Evolutionary conservation across 805 yeast genomes (phyloP), one percentile per base, ranked within the genome.

Genomic region (Pichia phayaonensis): DNA sequence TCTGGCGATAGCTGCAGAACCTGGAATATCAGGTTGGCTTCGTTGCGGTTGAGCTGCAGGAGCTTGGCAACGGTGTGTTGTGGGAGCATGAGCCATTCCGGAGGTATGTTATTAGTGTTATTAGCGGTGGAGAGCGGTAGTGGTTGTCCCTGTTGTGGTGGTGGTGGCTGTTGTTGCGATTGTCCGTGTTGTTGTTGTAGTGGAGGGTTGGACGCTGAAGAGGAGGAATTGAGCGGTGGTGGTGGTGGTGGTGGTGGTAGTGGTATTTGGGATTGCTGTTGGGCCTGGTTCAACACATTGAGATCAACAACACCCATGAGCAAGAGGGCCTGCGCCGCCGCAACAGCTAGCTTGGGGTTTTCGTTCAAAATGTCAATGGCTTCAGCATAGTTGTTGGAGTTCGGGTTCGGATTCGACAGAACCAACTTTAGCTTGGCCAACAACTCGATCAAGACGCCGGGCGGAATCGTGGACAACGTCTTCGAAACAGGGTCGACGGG

Each of bases 291-390:
- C n/a, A 85, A 79, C n/a, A 83, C 84, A 43, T 79, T 81, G 39
- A 75, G 72, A 61, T 84, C 86, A 22, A 86, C 79, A 42, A 86
- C 73, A 0, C 94, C 95, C 90, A 86, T 85, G 45, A 84, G 71
- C 20, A 86, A 67, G 54, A 86, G 69, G 2, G 90, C 86, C 62
- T 86, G 94, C 0, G 90, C 80, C 1, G 87, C 82, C 1, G 86
- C 75, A 2, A 80, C 69, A 3, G 90, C 84, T 41, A 85, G 67
- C 45, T 80, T 67, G 18, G 82, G 81, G 55, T 80, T 68, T 58
- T 77, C 68, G 49, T 71, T 72, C 58, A 80, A 71, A 51, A 84
- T 71, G 51, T 75, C 76, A 49, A 76, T 72, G 22, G 81, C 82
- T 54, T 84, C 64, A 36, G 64, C 58, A 38, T 78, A 71, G 3